A percentile compares a stretch with the other conserved stretches of the same genome.
Evolutionary conservation across 73 alveolate species (phyloP).

Genomic region (Symbiodinium natans): DNA sequence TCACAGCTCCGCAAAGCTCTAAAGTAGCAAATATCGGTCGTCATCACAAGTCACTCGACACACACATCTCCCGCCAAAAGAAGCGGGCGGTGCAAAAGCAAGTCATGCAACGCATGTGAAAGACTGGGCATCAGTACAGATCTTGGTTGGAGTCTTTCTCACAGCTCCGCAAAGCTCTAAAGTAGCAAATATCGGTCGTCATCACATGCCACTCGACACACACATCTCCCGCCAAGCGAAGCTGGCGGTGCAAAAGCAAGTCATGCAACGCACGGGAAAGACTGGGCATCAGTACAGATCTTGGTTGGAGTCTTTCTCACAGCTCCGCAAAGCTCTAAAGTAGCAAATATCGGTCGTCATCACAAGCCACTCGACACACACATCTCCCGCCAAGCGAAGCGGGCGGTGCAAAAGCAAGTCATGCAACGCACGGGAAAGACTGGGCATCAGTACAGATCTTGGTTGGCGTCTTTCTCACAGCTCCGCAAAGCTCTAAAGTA

Average conservation of each 20-base stretch:
- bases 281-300: neutral
- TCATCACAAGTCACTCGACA: neutral
- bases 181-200: conserved; percentile 15
- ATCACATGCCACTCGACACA: neutral
- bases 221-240: too few species aligned
- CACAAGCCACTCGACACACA: too few species aligned
- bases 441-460: neutral
- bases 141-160: conserved; percentile 50
- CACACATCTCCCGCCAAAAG: neutral
- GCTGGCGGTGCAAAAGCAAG: too few species aligned
- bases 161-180: neutral
- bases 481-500: conserved; percentile 46
- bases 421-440: too few species aligned
- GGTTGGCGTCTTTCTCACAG: conserved; percentile 1
- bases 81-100: neutral
- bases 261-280: too few species aligned
- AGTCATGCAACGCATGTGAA: neutral
- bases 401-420: too few species aligned
- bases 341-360: too few species aligned
- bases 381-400: too few species aligned
- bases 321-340: conserved; percentile 35
- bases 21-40: conserved; percentile 34
- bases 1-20: neutral
- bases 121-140: conserved; percentile 31
- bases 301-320: conserved; percentile 17